phyloP scores from a whole-genome alignment of 2,329 filamentous ascomycete species.

The Pseudocercospora ulei region DNA sequence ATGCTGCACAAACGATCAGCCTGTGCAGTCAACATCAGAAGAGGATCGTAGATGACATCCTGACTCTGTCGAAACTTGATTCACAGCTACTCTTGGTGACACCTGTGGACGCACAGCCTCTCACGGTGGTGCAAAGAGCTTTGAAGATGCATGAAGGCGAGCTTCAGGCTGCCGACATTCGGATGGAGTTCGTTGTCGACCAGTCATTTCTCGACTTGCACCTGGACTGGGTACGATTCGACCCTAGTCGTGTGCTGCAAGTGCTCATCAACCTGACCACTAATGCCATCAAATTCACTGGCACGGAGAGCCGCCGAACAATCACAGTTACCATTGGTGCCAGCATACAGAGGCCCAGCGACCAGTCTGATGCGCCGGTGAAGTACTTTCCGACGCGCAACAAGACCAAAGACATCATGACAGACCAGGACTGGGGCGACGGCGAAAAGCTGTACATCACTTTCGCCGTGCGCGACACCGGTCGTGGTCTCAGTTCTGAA shows the following conservation, averaged over 20 bases:
- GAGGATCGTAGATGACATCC: conserved; percentile 63
- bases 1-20: conserved; percentile 67
- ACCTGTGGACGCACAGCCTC: conserved; percentile 58
- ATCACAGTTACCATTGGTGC: conserved; percentile 59
- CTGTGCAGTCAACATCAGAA: conserved; percentile 74
- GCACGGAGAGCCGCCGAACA: conserved; percentile 50
- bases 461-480: conserved; percentile 68
- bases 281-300: conserved; percentile 75
- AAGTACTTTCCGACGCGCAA: conserved; percentile 53
- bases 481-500: conserved; percentile 54
- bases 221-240: conserved; percentile 60
- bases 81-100: conserved; percentile 64
- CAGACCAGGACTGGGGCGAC: conserved; percentile 57
- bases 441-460: conserved; percentile 58
- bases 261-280: conserved; percentile 67
- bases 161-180: conserved; percentile 58
- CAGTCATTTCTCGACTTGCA: conserved; percentile 49
- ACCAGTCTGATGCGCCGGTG: conserved; percentile 40
- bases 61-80: conserved; percentile 66
- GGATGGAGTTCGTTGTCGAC: conserved; percentile 55
- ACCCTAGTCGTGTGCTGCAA: conserved; percentile 64
- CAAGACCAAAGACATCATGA: conserved; percentile 40
- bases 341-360: conserved; percentile 47
- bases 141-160: conserved; percentile 73
- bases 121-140: conserved; percentile 56